These are phyloP conservation scores for Aspergillus asperescens DNA, from an alignment of 495 filamentous ascomycete species.

Conservation along the genomic window DNA sequence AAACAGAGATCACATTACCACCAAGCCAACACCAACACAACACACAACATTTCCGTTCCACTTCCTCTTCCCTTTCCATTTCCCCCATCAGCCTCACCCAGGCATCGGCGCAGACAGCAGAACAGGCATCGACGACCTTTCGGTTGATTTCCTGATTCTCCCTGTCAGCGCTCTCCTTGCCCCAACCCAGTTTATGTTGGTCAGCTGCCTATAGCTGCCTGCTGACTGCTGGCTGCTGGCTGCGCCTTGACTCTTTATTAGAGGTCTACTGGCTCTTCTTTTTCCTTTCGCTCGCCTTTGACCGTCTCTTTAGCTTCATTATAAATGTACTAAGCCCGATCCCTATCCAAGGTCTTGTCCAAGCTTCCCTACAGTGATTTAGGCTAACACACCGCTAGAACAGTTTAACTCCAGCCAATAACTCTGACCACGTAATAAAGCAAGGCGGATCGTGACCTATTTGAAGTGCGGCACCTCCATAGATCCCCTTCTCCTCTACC, in stretches of 20 bases:
- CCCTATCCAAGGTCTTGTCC: not conserved
- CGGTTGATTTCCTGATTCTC: not conserved
- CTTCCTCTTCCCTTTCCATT: no score
- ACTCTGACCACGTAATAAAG: not conserved
- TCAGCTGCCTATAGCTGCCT: not conserved
- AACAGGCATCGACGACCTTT: not conserved
- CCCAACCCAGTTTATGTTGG: not conserved
- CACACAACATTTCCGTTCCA: not conserved
- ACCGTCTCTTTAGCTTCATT: not conserved
- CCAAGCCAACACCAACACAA: not conserved
- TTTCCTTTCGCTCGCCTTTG: not conserved
- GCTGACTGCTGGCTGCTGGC: not conserved
- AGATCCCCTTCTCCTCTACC: constrained; percentile 1
- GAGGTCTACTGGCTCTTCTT: not conserved
- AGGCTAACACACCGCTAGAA: constrained; percentile 12
- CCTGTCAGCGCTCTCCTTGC: not conserved
- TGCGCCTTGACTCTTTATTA: not conserved
- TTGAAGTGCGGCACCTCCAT: constrained; percentile 1
- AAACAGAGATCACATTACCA: not conserved
- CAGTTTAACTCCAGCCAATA: constrained; percentile 1
- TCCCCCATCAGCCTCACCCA: not conserved
- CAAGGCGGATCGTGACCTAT: constrained; percentile 7
- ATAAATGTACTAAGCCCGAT: not conserved
- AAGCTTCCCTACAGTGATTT: not conserved
- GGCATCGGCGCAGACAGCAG: not conserved